phyloP scores from a whole-genome alignment of 2,329 filamentous ascomycete genomes.

The Fusarium anguioides region DNA sequence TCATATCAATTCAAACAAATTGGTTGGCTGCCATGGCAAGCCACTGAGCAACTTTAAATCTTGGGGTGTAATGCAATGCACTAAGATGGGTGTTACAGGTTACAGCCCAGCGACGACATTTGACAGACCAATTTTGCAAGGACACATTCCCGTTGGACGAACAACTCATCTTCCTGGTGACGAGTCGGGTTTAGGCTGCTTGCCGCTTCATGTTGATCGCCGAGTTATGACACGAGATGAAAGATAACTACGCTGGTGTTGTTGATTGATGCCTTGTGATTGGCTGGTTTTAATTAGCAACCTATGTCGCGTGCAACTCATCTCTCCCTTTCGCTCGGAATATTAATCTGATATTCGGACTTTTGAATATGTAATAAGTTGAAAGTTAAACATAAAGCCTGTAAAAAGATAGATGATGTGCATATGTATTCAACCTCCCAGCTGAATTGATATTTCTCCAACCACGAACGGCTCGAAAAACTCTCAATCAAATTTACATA shows the following conservation, averaged over 20 bases:
- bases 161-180: conserved; percentile 9
- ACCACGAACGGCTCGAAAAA: background rate
- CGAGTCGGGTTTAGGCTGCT: conserved; percentile 24
- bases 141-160: conserved; percentile 15
- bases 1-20: conserved; percentile 1
- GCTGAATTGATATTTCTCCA: background rate
- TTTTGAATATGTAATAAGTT: background rate
- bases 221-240: conserved; percentile 1
- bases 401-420: background rate
- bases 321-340: background rate
- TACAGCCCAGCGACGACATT: background rate
- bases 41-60: conserved; percentile 37
- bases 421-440: background rate
- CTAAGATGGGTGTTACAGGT: background rate
- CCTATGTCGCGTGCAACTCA: conserved; percentile 22
- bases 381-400: background rate
- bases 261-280: conserved; percentile 8
- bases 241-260: conserved; percentile 5
- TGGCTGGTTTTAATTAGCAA: conserved; percentile 24
- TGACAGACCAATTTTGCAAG: conserved; percentile 4
- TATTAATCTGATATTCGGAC: background rate
- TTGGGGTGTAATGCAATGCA: background rate
- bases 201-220: conserved; percentile 23
- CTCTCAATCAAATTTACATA: background rate
- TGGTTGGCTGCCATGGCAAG: conserved; percentile 28